Evolutionary conservation across 768 basidiomycete species (phyloP).

Genomic region (Tulasnella calospora): DNA sequence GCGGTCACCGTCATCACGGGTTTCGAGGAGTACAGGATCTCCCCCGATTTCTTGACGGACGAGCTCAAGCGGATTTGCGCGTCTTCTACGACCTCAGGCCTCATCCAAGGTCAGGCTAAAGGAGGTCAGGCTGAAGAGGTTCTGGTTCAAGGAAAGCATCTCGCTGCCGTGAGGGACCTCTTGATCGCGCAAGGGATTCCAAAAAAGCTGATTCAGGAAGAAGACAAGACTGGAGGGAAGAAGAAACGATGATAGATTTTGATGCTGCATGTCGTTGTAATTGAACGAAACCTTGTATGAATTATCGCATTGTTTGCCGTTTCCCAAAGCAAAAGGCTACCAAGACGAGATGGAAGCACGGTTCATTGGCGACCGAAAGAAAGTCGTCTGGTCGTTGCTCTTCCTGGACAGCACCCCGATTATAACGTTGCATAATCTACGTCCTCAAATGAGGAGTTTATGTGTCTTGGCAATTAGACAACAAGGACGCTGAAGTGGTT

Average conservation of each 20-base stretch:
- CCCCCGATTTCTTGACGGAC: slow-evolving; percentile 69
- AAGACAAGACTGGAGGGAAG: slow-evolving; percentile 37
- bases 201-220: slow-evolving; percentile 69
- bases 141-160: slow-evolving; percentile 81
- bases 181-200: slow-evolving; percentile 68
- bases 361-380: no score
- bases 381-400: no score
- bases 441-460: no score
- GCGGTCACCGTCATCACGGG: slow-evolving; percentile 71
- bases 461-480: no score
- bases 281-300: neutral
- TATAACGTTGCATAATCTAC: no score
- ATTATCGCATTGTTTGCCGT: no score
- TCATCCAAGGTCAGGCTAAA: slow-evolving; percentile 51
- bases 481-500: no score
- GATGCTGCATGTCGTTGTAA: neutral
- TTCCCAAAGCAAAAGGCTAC: no score
- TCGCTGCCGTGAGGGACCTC: slow-evolving; percentile 59
- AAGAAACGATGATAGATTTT: slow-evolving; percentile 21
- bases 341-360: no score
- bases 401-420: no score
- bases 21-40: slow-evolving; percentile 70
- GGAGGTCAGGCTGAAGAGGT: slow-evolving; percentile 63
- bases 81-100: slow-evolving; percentile 67
- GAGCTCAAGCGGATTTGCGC: slow-evolving; percentile 74